Conservation (phyloP, 2,329 filamentous ascomycete species). For the Diaporthe citriasiana region DNA sequence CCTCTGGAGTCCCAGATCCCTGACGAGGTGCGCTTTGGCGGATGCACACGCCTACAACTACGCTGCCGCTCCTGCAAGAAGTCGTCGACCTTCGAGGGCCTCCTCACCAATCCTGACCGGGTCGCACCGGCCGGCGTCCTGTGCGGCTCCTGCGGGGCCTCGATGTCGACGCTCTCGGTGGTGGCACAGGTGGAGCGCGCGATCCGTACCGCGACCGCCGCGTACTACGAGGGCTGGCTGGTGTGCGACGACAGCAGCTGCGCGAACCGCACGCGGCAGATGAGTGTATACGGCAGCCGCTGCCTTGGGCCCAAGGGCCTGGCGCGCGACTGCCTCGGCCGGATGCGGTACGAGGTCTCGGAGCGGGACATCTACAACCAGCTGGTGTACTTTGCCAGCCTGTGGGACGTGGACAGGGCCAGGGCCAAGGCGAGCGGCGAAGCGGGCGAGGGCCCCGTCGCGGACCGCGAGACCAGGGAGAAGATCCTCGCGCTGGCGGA, state of each 20-base stretch:
- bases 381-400: conserved; percentile 84
- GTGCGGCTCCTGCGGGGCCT: conserved; percentile 77
- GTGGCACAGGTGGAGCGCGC: conserved; percentile 90
- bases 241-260: conserved; percentile 92
- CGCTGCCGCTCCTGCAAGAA: conserved; percentile 86
- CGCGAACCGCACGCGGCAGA: conserved; percentile 87
- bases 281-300: conserved; percentile 91
- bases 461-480: conserved; percentile 68
- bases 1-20: conserved; percentile 95
- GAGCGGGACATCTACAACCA: conserved; percentile 97
- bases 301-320: conserved; percentile 91
- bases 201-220: conserved; percentile 81
- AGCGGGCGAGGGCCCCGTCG: conserved; percentile 47
- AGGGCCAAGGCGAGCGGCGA: conserved; percentile 65
- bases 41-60: conserved; percentile 81
- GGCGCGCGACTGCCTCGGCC: conserved; percentile 85
- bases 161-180: conserved; percentile 79
- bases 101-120: conserved; percentile 69
- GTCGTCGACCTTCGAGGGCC: conserved; percentile 81
- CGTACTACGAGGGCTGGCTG: conserved; percentile 94
- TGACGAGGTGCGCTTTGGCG: conserved; percentile 88
- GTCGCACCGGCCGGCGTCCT: conserved; percentile 81
- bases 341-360: conserved; percentile 88
- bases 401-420: conserved; percentile 93
- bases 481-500: conserved; percentile 80